A percentile compares a stretch with the other conserved stretches of the same genome.
Conservation (phyloP, 2,329 filamentous ascomycete species). For the Albophoma yamanashiensis region DNA sequence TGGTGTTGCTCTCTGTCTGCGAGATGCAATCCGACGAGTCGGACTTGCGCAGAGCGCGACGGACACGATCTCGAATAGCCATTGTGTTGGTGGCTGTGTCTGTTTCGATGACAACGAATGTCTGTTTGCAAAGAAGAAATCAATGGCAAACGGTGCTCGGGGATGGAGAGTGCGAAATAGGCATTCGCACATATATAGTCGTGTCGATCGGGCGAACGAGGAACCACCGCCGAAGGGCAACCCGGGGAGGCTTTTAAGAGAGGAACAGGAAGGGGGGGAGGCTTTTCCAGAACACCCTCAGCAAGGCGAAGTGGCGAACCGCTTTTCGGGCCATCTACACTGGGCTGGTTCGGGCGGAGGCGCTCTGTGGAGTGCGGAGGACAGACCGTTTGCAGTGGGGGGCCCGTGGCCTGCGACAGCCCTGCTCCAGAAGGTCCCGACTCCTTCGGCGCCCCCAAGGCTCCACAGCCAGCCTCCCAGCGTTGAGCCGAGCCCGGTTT, state of each 20-base stretch:
- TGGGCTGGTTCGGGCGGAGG: neutral
- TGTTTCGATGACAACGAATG: neutral
- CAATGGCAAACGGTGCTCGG: neutral
- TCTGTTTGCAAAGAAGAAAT: neutral
- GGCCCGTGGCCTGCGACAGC: slow-evolving; percentile 1
- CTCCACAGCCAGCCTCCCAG: neutral
- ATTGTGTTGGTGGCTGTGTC: slow-evolving; percentile 13
- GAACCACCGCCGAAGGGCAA: neutral
- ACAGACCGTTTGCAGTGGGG: neutral
- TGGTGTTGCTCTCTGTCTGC: slow-evolving; percentile 19
- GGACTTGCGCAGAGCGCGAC: slow-evolving; percentile 28
- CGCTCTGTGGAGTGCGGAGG: neutral
- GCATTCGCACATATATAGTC: neutral
- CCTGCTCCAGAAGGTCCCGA: neutral
- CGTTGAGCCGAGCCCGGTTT: neutral
- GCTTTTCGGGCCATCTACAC: neutral
- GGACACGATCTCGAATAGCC: slow-evolving; percentile 31
- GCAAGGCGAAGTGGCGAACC: neutral
- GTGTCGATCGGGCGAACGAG: neutral
- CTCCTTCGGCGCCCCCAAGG: neutral
- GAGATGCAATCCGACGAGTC: slow-evolving; percentile 19
- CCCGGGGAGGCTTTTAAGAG: neutral
- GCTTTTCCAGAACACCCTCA: neutral
- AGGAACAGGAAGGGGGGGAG: neutral
- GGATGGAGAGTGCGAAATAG: neutral